A percentile compares a stretch with the other conserved stretches of the same genome.
phyloP scores from a whole-genome alignment of 768 basidiomycete genomes.

The Kwoniella dendrophila region DNA sequence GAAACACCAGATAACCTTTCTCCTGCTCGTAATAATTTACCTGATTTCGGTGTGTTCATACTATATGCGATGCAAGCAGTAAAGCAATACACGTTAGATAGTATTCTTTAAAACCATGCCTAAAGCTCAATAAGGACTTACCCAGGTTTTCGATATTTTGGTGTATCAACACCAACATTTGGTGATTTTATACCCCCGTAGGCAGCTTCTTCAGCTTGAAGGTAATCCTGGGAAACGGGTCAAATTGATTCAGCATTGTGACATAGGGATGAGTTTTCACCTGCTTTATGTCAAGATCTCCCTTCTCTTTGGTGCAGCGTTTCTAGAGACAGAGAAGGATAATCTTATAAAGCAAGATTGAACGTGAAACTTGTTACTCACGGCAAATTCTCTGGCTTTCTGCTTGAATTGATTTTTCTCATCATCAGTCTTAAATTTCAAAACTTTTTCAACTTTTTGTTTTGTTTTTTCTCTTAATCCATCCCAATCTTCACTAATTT shows the following conservation, averaged over 20 bases:
- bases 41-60: conserved; percentile 11
- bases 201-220: conserved; percentile 24
- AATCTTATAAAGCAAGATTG: too few relatives aligned
- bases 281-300: background rate
- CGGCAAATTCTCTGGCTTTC: conserved; percentile 48
- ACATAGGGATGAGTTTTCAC: background rate
- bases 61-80: background rate
- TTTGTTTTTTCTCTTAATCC: conserved; percentile 41
- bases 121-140: background rate
- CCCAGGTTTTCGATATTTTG: conserved; percentile 5
- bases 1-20: conserved; percentile 24
- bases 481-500: conserved; percentile 20
- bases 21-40: conserved; percentile 18
- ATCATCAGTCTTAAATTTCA: conserved; percentile 42
- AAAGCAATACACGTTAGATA: background rate
- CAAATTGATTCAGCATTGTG: background rate
- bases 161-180: background rate
- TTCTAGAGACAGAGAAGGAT: background rate
- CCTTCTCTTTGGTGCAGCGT: background rate
- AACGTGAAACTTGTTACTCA: conserved; percentile 41
- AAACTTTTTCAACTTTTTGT: conserved; percentile 38
- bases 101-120: background rate
- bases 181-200: conserved; percentile 18
- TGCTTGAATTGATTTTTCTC: conserved; percentile 37
- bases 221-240: conserved; percentile 7